Conservation (phyloP, 1,284 basidiomycete species). For the Leccinum pseudoinsigne region DNA sequence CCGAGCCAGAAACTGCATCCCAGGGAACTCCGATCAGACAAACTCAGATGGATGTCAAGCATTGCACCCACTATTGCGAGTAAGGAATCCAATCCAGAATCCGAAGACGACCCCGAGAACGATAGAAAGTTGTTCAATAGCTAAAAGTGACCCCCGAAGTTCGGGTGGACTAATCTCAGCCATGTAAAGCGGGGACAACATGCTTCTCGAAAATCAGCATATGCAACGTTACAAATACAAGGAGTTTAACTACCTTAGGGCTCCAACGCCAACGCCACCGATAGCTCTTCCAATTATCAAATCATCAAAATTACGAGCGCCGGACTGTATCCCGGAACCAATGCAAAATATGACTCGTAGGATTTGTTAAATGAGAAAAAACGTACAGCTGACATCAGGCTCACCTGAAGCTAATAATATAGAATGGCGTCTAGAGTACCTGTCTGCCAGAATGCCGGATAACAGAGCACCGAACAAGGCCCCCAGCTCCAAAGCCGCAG, state of each 20-base stretch:
- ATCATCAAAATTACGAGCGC: slow-evolving; percentile 53
- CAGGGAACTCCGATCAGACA: not conserved
- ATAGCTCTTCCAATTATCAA: slow-evolving; percentile 69
- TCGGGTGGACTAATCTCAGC: slow-evolving; percentile 82
- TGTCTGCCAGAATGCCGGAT: slow-evolving; percentile 68
- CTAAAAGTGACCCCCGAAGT: slow-evolving; percentile 77
- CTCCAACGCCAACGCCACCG: slow-evolving; percentile 79
- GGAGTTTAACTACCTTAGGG: slow-evolving; percentile 52
- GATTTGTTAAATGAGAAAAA: not conserved
- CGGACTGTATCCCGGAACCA: slow-evolving; percentile 69
- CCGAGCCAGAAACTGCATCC: slow-evolving; percentile 49
- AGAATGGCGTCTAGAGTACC: slow-evolving; percentile 61
- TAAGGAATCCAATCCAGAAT: slow-evolving; percentile 80
- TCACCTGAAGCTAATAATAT: slow-evolving; percentile 68
- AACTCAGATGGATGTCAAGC: slow-evolving; percentile 1
- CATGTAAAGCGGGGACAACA: slow-evolving; percentile 80
- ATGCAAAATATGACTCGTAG: slow-evolving; percentile 64
- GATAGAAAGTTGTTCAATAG: slow-evolving; percentile 78
- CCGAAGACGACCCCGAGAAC: slow-evolving; percentile 77
- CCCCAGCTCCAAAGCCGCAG: slow-evolving; percentile 76
- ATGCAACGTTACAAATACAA: not conserved
- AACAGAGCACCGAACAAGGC: slow-evolving; percentile 69
- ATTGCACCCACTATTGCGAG: slow-evolving; percentile 53
- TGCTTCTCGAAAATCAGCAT: slow-evolving; percentile 42
- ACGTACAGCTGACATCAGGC: slow-evolving; percentile 22